Base-by-base conservation (phyloP, 768 basidiomycete genomes). In the Butyriboletus loyo region DNA sequence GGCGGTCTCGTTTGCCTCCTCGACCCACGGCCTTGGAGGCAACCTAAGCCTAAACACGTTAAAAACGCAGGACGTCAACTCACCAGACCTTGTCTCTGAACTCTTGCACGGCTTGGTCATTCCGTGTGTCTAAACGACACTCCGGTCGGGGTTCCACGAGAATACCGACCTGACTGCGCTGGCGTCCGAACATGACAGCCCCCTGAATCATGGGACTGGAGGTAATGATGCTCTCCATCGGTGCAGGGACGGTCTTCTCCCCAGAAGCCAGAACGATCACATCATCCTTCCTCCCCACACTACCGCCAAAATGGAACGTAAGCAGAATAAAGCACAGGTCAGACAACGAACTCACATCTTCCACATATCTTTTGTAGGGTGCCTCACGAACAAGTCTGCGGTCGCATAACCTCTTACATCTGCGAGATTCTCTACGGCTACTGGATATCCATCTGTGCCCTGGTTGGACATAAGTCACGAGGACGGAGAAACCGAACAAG, bases 321-420 rank as follows among this genome's bases (percentile, higher is more conserved):
- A 49, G 32, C 14, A 24, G 15, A 35, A n/a, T 0, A 34, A 31
- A 31, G 8, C 10, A n/a, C 8, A 4, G 17, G 8, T 4, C 14
- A 5, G 21, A 24, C 14, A 38, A 27, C 21, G 8, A n/a, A 42
- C 56, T n/a, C 13, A 56, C 56, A 57, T 55, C 39, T 32, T 50
- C 56, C 56, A 57, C 52, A 55, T 32, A 2, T 68, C 57, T 24
- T 72, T 74, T 0, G 73, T 73, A 0, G 79, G 78, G 53, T 81
- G 79, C 24, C 60, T 69, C 13, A 70, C 53, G 47, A 74, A 76
- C 4, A 81, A 52, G 59, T 79, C 79, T 1, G 71, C 69, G 0
- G 74, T 77, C 0, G 72, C 74, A 47, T 76, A 54, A 1, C 58
- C 58, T n/a, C 73, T 48, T 0, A 59, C 52, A 1, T 74, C 76